Conservation (phyloP, 495 filamentous ascomycete genomes). For the Penicillium subrubescens region DNA sequence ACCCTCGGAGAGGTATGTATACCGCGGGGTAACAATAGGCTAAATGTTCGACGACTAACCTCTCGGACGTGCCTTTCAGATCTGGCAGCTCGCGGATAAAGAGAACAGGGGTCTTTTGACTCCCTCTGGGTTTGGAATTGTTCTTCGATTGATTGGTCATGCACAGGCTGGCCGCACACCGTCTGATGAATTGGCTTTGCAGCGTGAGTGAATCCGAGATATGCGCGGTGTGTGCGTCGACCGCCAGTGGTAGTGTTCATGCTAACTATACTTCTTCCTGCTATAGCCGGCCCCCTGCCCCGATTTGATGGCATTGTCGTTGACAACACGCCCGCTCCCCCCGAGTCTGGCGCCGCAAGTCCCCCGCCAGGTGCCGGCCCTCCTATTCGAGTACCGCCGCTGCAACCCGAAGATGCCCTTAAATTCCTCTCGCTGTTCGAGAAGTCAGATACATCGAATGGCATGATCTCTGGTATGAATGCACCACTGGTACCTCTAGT, state of each 20-base stretch:
- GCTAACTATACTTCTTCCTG: constrained; percentile 22
- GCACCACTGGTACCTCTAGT: not conserved
- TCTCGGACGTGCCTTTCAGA: constrained; percentile 50
- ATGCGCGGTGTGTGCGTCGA: not conserved
- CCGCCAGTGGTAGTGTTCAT: not conserved
- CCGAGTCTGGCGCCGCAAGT: constrained; percentile 47
- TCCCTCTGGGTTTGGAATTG: constrained; percentile 86
- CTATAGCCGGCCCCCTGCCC: constrained; percentile 80
- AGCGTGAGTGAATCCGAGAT: constrained; percentile 49
- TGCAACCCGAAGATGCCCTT: constrained; percentile 84
- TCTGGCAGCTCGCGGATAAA: constrained; percentile 98
- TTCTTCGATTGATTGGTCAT: constrained; percentile 91
- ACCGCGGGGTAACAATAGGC: not conserved
- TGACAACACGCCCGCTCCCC: constrained; percentile 43
- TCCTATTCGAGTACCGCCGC: constrained; percentile 84
- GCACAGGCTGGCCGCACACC: constrained; percentile 85
- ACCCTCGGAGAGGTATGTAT: constrained; percentile 82
- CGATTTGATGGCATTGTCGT: constrained; percentile 76
- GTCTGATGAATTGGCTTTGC: constrained; percentile 72
- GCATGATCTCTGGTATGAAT: constrained; percentile 61
- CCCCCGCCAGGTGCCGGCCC: constrained; percentile 67
- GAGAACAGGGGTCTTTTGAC: constrained; percentile 95
- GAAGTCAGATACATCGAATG: constrained; percentile 75
- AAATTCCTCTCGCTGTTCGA: constrained; percentile 89
- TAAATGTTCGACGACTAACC: constrained; percentile 7